A percentile compares a stretch with the other conserved stretches of the same genome.
These are phyloP conservation scores for Cytauxzoon felis DNA, from an alignment of 169 alveolate genomes.

Conservation along the genomic window DNA sequence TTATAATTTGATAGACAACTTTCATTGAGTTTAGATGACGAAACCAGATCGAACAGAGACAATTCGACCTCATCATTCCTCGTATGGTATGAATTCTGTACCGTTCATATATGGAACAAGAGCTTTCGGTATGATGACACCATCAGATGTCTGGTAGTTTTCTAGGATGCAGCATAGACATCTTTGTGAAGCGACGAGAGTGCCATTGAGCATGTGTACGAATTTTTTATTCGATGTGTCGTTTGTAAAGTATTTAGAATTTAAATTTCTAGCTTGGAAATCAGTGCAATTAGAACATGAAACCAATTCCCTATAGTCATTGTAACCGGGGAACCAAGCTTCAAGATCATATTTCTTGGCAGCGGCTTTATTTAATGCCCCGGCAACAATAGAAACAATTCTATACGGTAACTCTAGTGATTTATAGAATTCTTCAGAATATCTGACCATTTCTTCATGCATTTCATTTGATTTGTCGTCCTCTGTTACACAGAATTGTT, in stretches of 20 bases:
- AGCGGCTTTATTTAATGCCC: conserved; percentile 99
- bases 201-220: conserved; percentile 97
- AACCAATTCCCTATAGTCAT: conserved; percentile 94
- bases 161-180: conserved; percentile 95
- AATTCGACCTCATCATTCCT: too few relatives aligned
- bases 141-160: conserved; percentile 91
- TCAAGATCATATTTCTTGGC: conserved; percentile 98
- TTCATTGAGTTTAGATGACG: too few relatives aligned
- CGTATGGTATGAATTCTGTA: conserved; percentile 81
- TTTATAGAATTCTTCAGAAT: conserved; percentile 95
- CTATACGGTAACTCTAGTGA: conserved; percentile 93
- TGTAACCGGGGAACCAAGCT: conserved; percentile 99
- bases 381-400: conserved; percentile 95
- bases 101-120: conserved; percentile 90
- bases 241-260: conserved; percentile 62
- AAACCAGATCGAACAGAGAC: too few relatives aligned
- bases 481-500: conserved; percentile 91
- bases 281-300: conserved; percentile 99
- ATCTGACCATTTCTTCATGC: conserved; percentile 91
- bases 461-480: conserved; percentile 87
- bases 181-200: conserved; percentile 97
- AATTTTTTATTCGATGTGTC: conserved; percentile 65
- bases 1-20: too few relatives aligned
- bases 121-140: conserved; percentile 90
- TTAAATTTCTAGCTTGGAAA: conserved; percentile 84